Conservation (phyloP, 768 basidiomycete genomes). For the Dioszegia crocea region DNA sequence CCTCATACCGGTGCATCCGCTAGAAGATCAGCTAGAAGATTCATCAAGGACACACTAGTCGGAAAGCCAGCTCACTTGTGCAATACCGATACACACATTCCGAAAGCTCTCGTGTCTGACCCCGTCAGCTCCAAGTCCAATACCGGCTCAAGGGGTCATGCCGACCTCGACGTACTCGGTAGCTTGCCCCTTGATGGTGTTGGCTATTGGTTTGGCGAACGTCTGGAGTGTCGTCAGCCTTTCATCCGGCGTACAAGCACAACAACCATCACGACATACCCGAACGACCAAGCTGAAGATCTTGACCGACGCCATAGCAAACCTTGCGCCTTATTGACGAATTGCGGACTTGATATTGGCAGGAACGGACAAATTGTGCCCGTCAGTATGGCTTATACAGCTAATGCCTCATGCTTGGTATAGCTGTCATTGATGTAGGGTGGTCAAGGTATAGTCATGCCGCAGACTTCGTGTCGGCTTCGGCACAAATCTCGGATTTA, state of each 20-base stretch:
- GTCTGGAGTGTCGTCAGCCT: conserved; percentile 25
- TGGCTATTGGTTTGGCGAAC: conserved; percentile 48
- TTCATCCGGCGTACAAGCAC: not conserved
- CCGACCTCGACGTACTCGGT: conserved; percentile 35
- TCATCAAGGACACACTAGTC: not conserved
- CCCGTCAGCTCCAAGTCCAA: conserved; percentile 2
- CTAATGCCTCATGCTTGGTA: too few relatives aligned
- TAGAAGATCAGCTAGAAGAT: conserved; percentile 11
- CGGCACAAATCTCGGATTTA: too few relatives aligned
- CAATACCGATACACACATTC: conserved; percentile 47
- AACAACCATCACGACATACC: conserved; percentile 25
- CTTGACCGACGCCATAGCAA: conserved; percentile 46
- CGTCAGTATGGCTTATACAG: too few relatives aligned
- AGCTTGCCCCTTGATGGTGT: conserved; percentile 47
- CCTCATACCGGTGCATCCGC: conserved; percentile 48
- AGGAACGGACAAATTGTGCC: too few relatives aligned
- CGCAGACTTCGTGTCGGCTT: too few relatives aligned
- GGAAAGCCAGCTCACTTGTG: conserved; percentile 33
- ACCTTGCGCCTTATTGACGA: not conserved
- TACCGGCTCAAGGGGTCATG: not conserved
- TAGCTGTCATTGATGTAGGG: too few relatives aligned
- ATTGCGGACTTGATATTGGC: too few relatives aligned
- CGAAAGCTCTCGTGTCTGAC: conserved; percentile 45
- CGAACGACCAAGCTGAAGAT: conserved; percentile 46
- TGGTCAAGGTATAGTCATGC: too few relatives aligned